phyloP scores from a whole-genome alignment of 2,329 filamentous ascomycete species.

The Fusarium sp. region DNA sequence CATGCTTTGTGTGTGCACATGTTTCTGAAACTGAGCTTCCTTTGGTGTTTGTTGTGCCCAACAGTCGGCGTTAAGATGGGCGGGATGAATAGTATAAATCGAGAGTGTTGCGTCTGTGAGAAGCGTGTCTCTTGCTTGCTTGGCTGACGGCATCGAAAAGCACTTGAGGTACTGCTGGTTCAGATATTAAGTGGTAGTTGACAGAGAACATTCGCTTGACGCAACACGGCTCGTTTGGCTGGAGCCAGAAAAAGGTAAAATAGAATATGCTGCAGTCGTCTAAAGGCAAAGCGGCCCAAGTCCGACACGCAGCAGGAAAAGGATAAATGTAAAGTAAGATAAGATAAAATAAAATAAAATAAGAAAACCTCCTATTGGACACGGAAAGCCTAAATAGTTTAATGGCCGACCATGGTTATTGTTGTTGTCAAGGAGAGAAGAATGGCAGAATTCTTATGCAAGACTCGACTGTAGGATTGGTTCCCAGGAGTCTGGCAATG shows the following conservation, averaged over 20 bases:
- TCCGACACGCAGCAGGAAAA: conserved; percentile 18
- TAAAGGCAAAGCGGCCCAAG: background rate
- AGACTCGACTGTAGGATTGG: conserved; percentile 38
- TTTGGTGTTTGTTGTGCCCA: conserved; percentile 40
- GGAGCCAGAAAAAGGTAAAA: conserved; percentile 26
- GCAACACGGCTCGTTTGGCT: conserved; percentile 30
- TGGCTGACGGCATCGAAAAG: background rate
- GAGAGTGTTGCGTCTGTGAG: conserved; percentile 7
- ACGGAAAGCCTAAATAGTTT: conserved; percentile 16
- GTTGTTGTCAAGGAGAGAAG: conserved; percentile 13
- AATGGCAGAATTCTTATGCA: conserved; percentile 27
- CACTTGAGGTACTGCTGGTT: too few species aligned
- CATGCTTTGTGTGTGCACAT: background rate
- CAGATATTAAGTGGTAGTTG: background rate
- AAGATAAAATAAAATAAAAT: background rate
- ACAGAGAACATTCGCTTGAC: background rate
- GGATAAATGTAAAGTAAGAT: background rate
- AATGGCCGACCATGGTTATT: conserved; percentile 19
- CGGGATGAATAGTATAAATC: conserved; percentile 19
- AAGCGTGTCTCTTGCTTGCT: conserved; percentile 13
- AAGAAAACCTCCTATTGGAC: conserved; percentile 21
- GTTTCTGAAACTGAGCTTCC: conserved; percentile 15
- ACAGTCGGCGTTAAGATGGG: conserved; percentile 49
- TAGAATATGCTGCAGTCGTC: conserved; percentile 21
- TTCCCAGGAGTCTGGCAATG: conserved; percentile 10